A percentile compares a stretch with the other conserved stretches of the same genome.
These are phyloP conservation scores for Aspergillus sclerotialis DNA, from an alignment of 2,329 filamentous ascomycete genomes.

Conservation along the genomic window DNA sequence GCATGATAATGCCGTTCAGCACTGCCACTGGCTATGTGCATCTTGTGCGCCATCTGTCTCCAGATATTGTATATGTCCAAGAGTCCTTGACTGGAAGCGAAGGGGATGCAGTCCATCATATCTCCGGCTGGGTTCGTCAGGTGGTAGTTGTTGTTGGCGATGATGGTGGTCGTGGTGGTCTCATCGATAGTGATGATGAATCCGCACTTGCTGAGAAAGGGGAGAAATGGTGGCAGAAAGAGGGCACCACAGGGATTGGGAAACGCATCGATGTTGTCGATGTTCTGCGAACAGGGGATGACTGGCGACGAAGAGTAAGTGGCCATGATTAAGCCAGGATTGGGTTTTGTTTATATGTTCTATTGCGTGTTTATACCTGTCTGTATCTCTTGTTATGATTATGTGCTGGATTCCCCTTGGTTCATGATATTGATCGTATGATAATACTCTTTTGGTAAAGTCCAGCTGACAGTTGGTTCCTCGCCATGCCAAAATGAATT, in stretches of 20 bases:
- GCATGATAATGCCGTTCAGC: slow-evolving; percentile 83
- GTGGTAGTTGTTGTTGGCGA: slow-evolving; percentile 52
- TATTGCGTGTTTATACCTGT: slow-evolving; percentile 16
- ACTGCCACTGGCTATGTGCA: slow-evolving; percentile 76
- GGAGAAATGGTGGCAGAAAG: slow-evolving; percentile 55
- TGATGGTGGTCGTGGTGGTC: slow-evolving; percentile 59
- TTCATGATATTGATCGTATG: slow-evolving; percentile 4
- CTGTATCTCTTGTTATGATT: slow-evolving; percentile 12
- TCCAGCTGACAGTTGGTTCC: not conserved
- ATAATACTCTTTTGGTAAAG: not conserved
- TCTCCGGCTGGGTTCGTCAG: slow-evolving; percentile 57
- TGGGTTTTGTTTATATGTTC: slow-evolving; percentile 17
- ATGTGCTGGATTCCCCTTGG: slow-evolving; percentile 16
- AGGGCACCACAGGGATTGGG: slow-evolving; percentile 76
- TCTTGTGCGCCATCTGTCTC: slow-evolving; percentile 77
- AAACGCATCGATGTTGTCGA: slow-evolving; percentile 87
- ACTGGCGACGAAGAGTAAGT: slow-evolving; percentile 75
- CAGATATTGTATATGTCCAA: slow-evolving; percentile 81
- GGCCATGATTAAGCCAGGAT: slow-evolving; percentile 45
- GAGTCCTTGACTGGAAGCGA: slow-evolving; percentile 72
- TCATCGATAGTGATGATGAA: slow-evolving; percentile 70
- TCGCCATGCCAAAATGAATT: slow-evolving; percentile 1
- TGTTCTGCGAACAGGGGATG: slow-evolving; percentile 70
- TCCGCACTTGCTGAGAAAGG: slow-evolving; percentile 29
- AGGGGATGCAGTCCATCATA: slow-evolving; percentile 65